These are phyloP conservation scores for Emericellopsis atlantica DNA, from an alignment of 2,329 filamentous ascomycete genomes.

Conservation along the genomic window DNA sequence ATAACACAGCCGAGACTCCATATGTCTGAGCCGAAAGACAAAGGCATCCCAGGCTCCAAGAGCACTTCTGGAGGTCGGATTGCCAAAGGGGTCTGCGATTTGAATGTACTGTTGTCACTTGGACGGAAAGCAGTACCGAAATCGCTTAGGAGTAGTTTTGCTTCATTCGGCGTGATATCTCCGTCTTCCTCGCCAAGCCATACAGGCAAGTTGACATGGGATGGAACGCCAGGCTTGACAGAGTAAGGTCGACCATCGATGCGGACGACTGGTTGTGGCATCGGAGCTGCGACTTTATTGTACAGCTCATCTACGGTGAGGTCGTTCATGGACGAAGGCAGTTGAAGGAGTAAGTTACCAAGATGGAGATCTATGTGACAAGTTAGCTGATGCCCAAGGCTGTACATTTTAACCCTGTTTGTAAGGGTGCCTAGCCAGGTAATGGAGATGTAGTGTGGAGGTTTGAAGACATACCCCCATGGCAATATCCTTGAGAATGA, in stretches of 20 bases:
- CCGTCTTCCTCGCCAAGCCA: slow-evolving; percentile 18
- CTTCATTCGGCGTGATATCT: slow-evolving; percentile 10
- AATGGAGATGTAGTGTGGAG: neutral
- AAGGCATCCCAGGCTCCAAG: slow-evolving; percentile 17
- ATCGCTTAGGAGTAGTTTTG: slow-evolving; percentile 12
- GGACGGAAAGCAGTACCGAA: slow-evolving; percentile 20
- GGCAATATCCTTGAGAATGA: slow-evolving; percentile 15
- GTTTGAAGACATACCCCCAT: slow-evolving; percentile 11
- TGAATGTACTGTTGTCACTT: slow-evolving; percentile 5
- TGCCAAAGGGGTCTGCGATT: neutral
- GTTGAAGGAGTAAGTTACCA: slow-evolving; percentile 19
- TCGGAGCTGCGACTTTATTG: slow-evolving; percentile 8
- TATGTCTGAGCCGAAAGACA: slow-evolving; percentile 22
- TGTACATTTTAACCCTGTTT: too few relatives aligned
- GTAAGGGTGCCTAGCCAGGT: neutral
- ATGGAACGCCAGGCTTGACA: slow-evolving; percentile 11
- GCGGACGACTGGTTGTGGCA: slow-evolving; percentile 6
- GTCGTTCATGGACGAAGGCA: slow-evolving; percentile 7
- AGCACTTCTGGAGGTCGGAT: slow-evolving; percentile 15
- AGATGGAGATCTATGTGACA: slow-evolving; percentile 15
- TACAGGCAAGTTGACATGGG: slow-evolving; percentile 14
- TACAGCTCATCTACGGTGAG: slow-evolving; percentile 12
- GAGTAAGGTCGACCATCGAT: slow-evolving; percentile 6
- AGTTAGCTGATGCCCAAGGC: neutral
- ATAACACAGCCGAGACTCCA: slow-evolving; percentile 23